phyloP scores from a whole-genome alignment of 2,329 filamentous ascomycete species.

The Aspergillus sergii region DNA sequence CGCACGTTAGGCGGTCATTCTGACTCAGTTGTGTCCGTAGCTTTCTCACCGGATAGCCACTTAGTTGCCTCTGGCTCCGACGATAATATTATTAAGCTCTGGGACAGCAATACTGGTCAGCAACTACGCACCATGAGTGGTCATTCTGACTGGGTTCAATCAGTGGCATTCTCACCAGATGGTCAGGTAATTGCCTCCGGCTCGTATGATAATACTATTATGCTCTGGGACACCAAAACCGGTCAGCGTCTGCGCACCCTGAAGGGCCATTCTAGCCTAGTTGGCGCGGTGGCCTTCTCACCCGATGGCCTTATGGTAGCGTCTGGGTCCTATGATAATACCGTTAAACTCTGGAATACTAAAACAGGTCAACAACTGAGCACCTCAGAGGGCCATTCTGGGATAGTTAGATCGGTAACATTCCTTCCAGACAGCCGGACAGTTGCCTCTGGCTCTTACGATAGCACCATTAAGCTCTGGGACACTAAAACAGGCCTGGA shows the following conservation, averaged over 20 bases:
- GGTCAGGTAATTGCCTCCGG: neutral
- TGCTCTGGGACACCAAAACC: neutral
- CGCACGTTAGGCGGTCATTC: neutral
- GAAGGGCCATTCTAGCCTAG: neutral
- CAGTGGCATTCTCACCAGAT: neutral
- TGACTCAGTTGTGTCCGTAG: neutral
- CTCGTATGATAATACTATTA: neutral
- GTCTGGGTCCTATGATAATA: constrained; percentile 6
- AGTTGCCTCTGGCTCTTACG: neutral
- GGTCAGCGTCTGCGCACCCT: neutral
- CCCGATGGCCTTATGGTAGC: neutral
- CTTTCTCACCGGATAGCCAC: neutral
- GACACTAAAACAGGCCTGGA: neutral
- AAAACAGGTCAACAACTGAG: neutral
- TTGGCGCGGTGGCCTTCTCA: neutral
- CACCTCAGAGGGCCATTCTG: neutral
- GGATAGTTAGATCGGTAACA: neutral
- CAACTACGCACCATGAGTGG: neutral
- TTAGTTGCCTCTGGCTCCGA: neutral
- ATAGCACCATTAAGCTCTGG: neutral
- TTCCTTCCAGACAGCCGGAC: neutral
- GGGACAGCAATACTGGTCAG: neutral
- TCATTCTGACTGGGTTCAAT: neutral
- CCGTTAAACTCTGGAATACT: neutral
- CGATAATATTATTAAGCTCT: neutral